Evolutionary conservation across 257 asterid genomes (phyloP).

Genomic region (Nemophila menziesii): DNA sequence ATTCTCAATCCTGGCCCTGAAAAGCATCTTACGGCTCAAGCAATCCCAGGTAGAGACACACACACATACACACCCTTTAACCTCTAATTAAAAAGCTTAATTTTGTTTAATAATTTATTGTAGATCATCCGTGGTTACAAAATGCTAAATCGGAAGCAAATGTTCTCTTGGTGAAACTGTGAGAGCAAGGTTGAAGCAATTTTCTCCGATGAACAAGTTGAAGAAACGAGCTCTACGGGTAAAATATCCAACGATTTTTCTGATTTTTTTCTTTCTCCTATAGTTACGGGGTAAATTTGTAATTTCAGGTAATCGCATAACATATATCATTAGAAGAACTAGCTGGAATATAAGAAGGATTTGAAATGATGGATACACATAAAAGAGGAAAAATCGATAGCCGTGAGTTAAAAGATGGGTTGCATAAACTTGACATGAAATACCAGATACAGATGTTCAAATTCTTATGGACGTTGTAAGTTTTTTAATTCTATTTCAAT

Average conservation of each 20-base stretch:
- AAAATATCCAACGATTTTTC: constrained; percentile 9
- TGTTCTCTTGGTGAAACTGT: constrained; percentile 57
- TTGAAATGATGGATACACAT: constrained; percentile 38
- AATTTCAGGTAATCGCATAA: constrained; percentile 44
- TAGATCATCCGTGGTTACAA: constrained; percentile 46
- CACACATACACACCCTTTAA: no score
- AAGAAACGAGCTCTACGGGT: constrained; percentile 54
- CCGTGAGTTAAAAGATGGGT: constrained; percentile 34
- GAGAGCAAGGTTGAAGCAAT: constrained; percentile 48
- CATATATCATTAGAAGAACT: constrained; percentile 51
- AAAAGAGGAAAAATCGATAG: constrained; percentile 44
- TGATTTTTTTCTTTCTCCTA: no score
- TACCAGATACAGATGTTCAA: constrained; percentile 41
- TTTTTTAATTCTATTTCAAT: no score
- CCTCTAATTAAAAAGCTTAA: no score
- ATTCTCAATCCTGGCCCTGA: constrained; percentile 1
- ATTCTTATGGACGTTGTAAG: constrained; percentile 60
- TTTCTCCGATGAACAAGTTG: constrained; percentile 50
- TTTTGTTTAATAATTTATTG: constrained; percentile 5
- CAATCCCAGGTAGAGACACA: background rate
- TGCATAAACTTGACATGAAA: constrained; percentile 54
- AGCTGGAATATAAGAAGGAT: constrained; percentile 47
- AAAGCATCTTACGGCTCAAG: constrained; percentile 1
- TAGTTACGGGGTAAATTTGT: background rate
- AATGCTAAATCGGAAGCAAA: constrained; percentile 47